Percentiles rank a stretch among this genome's conserved stretches.
Conservation (phyloP, 2,329 filamentous ascomycete species). For the Tricladium varicosporioides region DNA sequence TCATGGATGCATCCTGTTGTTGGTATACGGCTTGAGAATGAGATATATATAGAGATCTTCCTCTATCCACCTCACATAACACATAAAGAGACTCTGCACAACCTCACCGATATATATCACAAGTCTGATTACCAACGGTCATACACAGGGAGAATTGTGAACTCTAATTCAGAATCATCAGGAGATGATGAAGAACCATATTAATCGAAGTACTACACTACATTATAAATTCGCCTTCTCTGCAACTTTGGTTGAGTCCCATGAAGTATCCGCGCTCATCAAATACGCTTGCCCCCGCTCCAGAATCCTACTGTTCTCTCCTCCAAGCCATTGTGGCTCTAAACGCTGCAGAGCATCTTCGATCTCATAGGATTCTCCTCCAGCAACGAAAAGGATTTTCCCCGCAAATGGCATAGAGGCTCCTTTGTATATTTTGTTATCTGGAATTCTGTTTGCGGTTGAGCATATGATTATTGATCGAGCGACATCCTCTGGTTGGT, state of each 20-base stretch:
- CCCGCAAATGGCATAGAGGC: constrained; percentile 13
- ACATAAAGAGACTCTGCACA: too few relatives aligned
- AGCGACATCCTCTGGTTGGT: constrained; percentile 3
- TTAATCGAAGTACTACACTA: background rate
- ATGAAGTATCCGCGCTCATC: constrained; percentile 15
- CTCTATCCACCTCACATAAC: too few relatives aligned
- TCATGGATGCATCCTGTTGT: too few relatives aligned
- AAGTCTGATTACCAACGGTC: too few relatives aligned
- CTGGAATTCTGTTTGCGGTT: constrained; percentile 7
- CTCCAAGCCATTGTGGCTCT: constrained; percentile 18
- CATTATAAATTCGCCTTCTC: background rate
- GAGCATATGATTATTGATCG: constrained; percentile 3
- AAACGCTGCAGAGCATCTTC: constrained; percentile 15
- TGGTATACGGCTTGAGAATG: too few relatives aligned
- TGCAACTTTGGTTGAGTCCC: constrained; percentile 8
- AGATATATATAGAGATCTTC: too few relatives aligned
- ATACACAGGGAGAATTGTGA: too few relatives aligned
- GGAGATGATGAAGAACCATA: too few relatives aligned
- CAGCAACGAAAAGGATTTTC: constrained; percentile 17
- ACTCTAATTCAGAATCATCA: too few relatives aligned
- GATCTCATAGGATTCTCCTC: constrained; percentile 18
- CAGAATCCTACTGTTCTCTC: constrained; percentile 12
- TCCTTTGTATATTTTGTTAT: constrained; percentile 1
- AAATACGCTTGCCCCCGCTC: constrained; percentile 14
- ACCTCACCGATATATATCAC: too few relatives aligned